A percentile compares a stretch with the other conserved stretches of the same genome.
Evolutionary conservation across 495 filamentous ascomycete genomes (phyloP).

Genomic region (Staphylotrichum tortipilum): DNA sequence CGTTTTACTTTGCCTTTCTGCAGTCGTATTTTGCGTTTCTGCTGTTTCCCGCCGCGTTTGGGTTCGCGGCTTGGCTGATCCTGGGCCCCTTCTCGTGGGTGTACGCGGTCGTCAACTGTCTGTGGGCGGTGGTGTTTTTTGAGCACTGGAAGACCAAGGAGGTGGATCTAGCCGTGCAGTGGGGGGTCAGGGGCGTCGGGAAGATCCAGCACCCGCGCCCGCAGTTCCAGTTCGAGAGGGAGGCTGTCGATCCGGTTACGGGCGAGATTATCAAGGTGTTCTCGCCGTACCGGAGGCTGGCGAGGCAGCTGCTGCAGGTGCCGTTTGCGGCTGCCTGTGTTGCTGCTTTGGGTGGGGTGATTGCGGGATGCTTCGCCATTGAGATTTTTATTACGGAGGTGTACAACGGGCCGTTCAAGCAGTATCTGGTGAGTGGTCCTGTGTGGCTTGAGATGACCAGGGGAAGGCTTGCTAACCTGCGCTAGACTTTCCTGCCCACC

Average conservation of each 20-base stretch:
- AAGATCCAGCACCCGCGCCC: constrained; percentile 67
- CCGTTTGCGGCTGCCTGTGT: constrained; percentile 76
- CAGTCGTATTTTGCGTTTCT: constrained; percentile 87
- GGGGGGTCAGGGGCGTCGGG: constrained; percentile 85
- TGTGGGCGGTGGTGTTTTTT: constrained; percentile 87
- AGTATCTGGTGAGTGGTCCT: constrained; percentile 56
- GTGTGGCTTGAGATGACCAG: background rate
- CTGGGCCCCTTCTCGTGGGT: constrained; percentile 76
- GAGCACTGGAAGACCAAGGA: constrained; percentile 98
- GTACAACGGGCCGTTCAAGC: constrained; percentile 84
- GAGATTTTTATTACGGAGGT: constrained; percentile 95
- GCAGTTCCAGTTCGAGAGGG: constrained; percentile 70
- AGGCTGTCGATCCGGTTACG: constrained; percentile 69
- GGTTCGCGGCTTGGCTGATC: constrained; percentile 70
- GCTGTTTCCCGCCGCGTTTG: constrained; percentile 75
- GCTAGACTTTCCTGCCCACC: constrained; percentile 78
- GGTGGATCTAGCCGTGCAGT: constrained; percentile 78
- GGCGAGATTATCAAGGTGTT: constrained; percentile 75
- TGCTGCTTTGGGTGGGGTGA: constrained; percentile 65
- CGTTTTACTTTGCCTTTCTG: constrained; percentile 93
- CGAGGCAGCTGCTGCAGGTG: constrained; percentile 73
- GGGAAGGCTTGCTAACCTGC: constrained; percentile 22
- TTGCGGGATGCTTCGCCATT: constrained; percentile 82
- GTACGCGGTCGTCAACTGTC: constrained; percentile 70
- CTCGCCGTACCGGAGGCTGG: constrained; percentile 65